phyloP scores from a whole-genome alignment of 805 yeast genomes.

The Candida patagonica region DNA sequence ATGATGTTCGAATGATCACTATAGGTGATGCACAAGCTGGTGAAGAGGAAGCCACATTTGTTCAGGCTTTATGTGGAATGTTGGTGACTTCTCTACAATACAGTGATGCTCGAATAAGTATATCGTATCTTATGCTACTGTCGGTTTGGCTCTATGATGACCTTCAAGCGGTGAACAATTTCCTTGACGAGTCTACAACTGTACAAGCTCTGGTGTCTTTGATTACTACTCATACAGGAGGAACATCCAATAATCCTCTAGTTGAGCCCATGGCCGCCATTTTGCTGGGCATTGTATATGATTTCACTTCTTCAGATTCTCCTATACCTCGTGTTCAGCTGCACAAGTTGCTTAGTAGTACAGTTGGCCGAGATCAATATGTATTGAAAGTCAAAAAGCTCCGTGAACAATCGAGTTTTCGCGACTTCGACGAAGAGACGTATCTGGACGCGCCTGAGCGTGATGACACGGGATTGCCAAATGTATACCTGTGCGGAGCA shows the following conservation, averaged over 20 bases:
- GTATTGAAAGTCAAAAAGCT: constrained; percentile 64
- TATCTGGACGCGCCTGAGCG: constrained; percentile 41
- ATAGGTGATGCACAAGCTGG: constrained; percentile 42
- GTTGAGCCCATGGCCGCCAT: constrained; percentile 67
- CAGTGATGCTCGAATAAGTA: constrained; percentile 62
- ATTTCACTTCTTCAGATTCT: constrained; percentile 56
- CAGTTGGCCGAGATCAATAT: constrained; percentile 77
- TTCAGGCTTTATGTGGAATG: constrained; percentile 73
- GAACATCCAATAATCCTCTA: constrained; percentile 35
- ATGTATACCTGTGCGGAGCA: constrained; percentile 57
- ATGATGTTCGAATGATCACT: constrained; percentile 36
- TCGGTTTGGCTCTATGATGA: constrained; percentile 74
- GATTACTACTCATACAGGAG: constrained; percentile 34
- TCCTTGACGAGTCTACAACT: constrained; percentile 58
- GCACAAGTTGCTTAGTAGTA: constrained; percentile 51
- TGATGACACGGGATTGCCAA: constrained; percentile 83
- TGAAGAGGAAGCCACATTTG: constrained; percentile 62
- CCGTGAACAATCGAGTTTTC: constrained; percentile 47
- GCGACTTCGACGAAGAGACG: constrained; percentile 42
- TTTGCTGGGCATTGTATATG: constrained; percentile 70
- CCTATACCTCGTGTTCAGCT: constrained; percentile 46
- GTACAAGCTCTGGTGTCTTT: constrained; percentile 61
- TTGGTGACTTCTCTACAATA: constrained; percentile 53
- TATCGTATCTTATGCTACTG: constrained; percentile 69
- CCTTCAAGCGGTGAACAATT: constrained; percentile 61